A percentile compares a stretch with the other conserved stretches of the same genome.
Conservation (phyloP, 1,284 basidiomycete genomes). For the Ceratobasidium sp. region DNA sequence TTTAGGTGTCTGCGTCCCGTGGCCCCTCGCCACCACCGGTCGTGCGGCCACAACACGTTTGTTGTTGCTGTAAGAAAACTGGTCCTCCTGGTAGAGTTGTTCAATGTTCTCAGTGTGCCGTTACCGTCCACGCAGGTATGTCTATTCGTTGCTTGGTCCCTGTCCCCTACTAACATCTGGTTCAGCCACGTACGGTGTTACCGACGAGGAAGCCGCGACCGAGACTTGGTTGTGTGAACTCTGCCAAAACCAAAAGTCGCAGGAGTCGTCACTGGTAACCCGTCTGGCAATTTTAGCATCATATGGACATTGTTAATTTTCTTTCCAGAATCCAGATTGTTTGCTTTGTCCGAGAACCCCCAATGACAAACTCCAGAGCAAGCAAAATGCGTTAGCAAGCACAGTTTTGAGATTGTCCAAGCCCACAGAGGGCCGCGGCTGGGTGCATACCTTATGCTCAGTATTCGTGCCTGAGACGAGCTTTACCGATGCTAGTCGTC, state of each 20-base stretch:
- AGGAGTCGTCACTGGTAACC: conserved; percentile 81
- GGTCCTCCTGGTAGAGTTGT: conserved; percentile 82
- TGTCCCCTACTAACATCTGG: neutral
- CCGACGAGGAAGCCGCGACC: conserved; percentile 69
- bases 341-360: conserved; percentile 74
- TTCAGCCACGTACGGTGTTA: conserved; percentile 75
- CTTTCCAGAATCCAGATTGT: conserved; percentile 74
- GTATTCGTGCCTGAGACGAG: conserved; percentile 87
- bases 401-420: conserved; percentile 87
- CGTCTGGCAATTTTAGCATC: conserved; percentile 45
- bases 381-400: conserved; percentile 64
- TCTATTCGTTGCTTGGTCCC: conserved; percentile 46
- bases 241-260: conserved; percentile 81
- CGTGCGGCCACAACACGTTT: conserved; percentile 72
- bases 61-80: conserved; percentile 79
- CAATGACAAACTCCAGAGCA: conserved; percentile 63
- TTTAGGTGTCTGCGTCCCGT: conserved; percentile 36
- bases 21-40: conserved; percentile 54
- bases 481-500: conserved; percentile 78
- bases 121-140: conserved; percentile 80
- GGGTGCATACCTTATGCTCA: conserved; percentile 92
- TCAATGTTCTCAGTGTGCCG: conserved; percentile 81
- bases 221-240: conserved; percentile 88
- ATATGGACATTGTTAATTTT: conserved; percentile 45
- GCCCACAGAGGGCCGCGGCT: conserved; percentile 93